These are phyloP conservation scores for Fusarium nematophilum DNA, from an alignment of 2,329 filamentous ascomycete genomes.

Conservation along the genomic window DNA sequence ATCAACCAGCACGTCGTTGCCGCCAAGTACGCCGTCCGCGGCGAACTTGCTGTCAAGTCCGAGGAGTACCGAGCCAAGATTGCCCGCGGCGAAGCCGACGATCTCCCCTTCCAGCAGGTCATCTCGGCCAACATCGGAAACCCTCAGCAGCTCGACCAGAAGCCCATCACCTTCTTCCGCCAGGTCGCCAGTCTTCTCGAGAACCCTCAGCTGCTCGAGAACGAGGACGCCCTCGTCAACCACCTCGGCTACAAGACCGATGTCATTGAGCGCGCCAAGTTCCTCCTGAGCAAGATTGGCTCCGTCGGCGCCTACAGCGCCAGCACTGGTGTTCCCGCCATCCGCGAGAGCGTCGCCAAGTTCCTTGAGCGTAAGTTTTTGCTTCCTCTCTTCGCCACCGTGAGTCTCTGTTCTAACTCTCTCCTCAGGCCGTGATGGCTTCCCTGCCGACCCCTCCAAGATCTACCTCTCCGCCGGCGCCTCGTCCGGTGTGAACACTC, in stretches of 20 bases:
- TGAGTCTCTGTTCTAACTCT: neutral
- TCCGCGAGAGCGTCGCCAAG: constrained; percentile 88
- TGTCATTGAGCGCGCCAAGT: constrained; percentile 85
- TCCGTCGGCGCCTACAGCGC: constrained; percentile 97
- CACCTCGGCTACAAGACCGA: constrained; percentile 89
- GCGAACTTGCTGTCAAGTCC: constrained; percentile 92
- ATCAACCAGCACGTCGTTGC: constrained; percentile 91
- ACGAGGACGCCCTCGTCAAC: constrained; percentile 81
- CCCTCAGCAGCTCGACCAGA: constrained; percentile 98
- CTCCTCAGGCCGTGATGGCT: constrained; percentile 80
- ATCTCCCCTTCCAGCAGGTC: constrained; percentile 87
- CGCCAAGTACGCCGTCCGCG: constrained; percentile 96
- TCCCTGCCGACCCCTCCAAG: constrained; percentile 80
- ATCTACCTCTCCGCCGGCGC: constrained; percentile 94
- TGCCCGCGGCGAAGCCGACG: constrained; percentile 62
- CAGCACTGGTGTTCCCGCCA: constrained; percentile 86
- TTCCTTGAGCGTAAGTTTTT: constrained; percentile 83
- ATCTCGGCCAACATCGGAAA: constrained; percentile 99
- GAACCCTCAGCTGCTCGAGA: constrained; percentile 85
- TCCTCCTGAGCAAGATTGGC: constrained; percentile 83
- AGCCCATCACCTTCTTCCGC: constrained; percentile 98
- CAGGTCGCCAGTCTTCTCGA: constrained; percentile 94
- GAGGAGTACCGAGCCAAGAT: constrained; percentile 88
- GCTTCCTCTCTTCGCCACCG: neutral
- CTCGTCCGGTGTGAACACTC: constrained; percentile 93